phyloP scores from a whole-genome alignment of 495 filamentous ascomycete genomes.

The Elaphomyces granulatus region DNA sequence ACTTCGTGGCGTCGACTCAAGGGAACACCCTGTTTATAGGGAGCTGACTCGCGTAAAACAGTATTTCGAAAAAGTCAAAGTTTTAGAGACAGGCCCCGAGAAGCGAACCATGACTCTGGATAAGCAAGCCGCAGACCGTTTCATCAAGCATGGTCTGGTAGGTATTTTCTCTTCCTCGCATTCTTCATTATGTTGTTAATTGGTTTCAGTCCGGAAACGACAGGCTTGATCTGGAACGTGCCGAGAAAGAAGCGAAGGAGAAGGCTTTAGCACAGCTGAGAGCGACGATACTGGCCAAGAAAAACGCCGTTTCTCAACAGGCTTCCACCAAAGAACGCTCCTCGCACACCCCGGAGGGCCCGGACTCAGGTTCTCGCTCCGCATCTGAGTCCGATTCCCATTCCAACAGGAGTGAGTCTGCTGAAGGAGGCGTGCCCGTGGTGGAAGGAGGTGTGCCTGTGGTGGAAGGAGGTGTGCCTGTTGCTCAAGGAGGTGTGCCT shows the following conservation, averaged over 20 bases:
- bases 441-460: conserved; percentile 13
- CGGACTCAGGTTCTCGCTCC: conserved; percentile 11
- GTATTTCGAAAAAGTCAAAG: conserved; percentile 88
- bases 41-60: conserved; percentile 76
- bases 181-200: conserved; percentile 1
- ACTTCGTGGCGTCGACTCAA: conserved; percentile 64
- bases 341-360: conserved; percentile 9
- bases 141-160: conserved; percentile 69
- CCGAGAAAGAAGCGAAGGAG: conserved; percentile 39
- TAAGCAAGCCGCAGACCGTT: conserved; percentile 63
- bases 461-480: too few relatives aligned
- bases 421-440: conserved; percentile 14
- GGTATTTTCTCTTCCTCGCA: conserved; percentile 9
- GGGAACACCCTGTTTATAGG: conserved; percentile 67
- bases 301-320: conserved; percentile 7
- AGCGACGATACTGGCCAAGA: conserved; percentile 29
- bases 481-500: too few relatives aligned
- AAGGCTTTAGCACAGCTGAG: conserved; percentile 36
- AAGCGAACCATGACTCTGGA: conserved; percentile 51
- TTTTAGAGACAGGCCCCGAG: conserved; percentile 36
- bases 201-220: conserved; percentile 46
- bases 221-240: conserved; percentile 39
- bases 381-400: conserved; percentile 17
- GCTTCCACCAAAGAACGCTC: conserved; percentile 7
- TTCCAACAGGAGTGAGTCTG: conserved; percentile 10